Evolutionary conservation across 768 basidiomycete genomes (phyloP), one percentile per base, ranked within the genome.

Genomic region (Trametes villosa): DNA sequence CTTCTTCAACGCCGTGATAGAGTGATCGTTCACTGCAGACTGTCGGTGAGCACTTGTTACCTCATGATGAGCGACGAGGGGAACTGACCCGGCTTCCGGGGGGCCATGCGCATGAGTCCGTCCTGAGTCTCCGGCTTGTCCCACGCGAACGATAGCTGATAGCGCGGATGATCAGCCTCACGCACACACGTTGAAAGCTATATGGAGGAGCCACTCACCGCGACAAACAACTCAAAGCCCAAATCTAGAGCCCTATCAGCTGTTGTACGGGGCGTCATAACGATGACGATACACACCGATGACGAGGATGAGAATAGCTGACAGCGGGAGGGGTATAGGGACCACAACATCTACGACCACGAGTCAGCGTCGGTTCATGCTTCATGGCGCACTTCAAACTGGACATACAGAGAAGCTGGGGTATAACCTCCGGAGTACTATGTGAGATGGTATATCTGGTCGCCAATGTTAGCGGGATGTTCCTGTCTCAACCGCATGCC

Each of bases 271-370:
- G 18, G 3, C 1, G 9, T 5, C 34, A 4, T 18, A 48, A 13
- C 17, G 5, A 18, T 9, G 24, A 34, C 12, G 29, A 15, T 24
- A 45, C 79, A 52, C 54, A 86, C 87, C 87, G 57, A 88, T 89
- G 26, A 88, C 86, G 44, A 89, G 76, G 68, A 89, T 88, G 34
- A 88, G 78, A 59, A 89, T 88, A 11, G 87, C 87, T 3, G 86
- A 83, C 13, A 89, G 65, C 1, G 87, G 86, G 17, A 87, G 76
- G 9, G 87, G 87, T 20, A 89, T 76, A 1, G 87, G 87, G 2
- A 89, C 79, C 36, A 88, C 84, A 56, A 88, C 86, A 71, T 87
- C 86, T 87, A 56, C 13, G 24, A 38, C 6, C 12, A 47, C 13
- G 3, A 8, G 6, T 46, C n/a, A 20, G 18, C 27, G 8, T n/a